These are phyloP conservation scores for Phytopythium cucurbitacearum DNA, from an alignment of 352 stramenopile genomes.

Conservation along the genomic window DNA sequence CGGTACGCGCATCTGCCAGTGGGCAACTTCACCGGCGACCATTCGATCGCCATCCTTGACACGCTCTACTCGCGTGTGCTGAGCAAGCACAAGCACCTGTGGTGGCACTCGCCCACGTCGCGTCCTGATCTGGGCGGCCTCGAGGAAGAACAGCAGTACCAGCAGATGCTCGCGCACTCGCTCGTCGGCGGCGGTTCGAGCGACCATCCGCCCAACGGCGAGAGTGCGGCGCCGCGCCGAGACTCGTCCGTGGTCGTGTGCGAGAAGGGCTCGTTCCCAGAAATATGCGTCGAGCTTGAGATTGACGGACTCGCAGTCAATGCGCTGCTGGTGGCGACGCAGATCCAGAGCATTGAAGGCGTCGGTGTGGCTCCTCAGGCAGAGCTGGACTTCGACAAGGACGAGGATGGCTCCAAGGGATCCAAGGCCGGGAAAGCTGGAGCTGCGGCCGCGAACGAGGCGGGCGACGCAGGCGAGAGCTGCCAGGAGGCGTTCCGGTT, in stretches of 20 bases:
- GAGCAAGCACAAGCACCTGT: conserved; percentile 91
- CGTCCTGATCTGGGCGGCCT: conserved; percentile 88
- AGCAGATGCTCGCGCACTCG: conserved; percentile 50
- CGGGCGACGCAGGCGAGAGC: conserved; percentile 83
- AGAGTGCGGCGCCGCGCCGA: conserved; percentile 20
- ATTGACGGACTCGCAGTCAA: conserved; percentile 75
- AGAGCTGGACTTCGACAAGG: conserved; percentile 60
- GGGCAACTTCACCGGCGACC: conserved; percentile 92
- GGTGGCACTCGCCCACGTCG: conserved; percentile 92
- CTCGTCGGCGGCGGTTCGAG: conserved; percentile 15
- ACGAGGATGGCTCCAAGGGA: conserved; percentile 9
- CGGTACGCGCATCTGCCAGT: conserved; percentile 92
- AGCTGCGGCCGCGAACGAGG: conserved; percentile 12
- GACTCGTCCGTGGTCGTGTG: conserved; percentile 78
- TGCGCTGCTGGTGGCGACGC: conserved; percentile 61
- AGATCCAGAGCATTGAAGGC: conserved; percentile 74
- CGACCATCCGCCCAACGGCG: conserved; percentile 4
- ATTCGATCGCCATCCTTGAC: conserved; percentile 91
- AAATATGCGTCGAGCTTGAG: conserved; percentile 72
- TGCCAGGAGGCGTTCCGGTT: conserved; percentile 91
- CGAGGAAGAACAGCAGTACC: conserved; percentile 88
- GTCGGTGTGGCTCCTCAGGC: conserved; percentile 51
- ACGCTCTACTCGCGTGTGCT: conserved; percentile 92
- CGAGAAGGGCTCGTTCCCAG: conserved; percentile 89
- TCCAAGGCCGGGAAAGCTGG: conserved; percentile 6